phyloP scores from a whole-genome alignment of 208 protist genomes.

The Novymonas esmeraldas region DNA sequence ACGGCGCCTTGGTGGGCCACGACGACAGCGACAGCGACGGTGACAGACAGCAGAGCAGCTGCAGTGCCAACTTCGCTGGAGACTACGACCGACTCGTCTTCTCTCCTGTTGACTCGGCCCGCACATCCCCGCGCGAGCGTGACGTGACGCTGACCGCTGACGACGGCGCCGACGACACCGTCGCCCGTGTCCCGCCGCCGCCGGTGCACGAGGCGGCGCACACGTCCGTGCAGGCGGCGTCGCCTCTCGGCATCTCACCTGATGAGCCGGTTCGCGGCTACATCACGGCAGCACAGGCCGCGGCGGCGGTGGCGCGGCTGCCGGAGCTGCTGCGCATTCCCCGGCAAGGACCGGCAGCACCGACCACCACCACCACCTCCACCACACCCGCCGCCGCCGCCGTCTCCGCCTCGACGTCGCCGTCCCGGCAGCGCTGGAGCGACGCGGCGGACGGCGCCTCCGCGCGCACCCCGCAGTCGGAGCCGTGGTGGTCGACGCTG shows the following conservation, averaged over 20 bases:
- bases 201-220: background rate
- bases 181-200: background rate
- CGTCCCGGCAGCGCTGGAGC: background rate
- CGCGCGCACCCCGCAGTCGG: background rate
- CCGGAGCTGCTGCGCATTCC: background rate
- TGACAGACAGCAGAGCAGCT: no score
- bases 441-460: background rate
- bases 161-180: no score
- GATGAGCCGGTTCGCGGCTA: no score
- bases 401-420: background rate
- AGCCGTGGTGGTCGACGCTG: slow-evolving; percentile 34
- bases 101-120: background rate
- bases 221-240: background rate
- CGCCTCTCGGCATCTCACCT: no score
- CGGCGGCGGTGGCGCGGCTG: slow-evolving; percentile 6
- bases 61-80: slow-evolving; percentile 10
- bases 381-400: background rate
- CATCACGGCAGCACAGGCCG: background rate
- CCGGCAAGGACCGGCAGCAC: background rate
- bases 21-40: background rate
- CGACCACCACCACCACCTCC: background rate
- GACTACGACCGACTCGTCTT: slow-evolving; percentile 19
- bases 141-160: no score
- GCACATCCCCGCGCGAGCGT: no score
- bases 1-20: no score